A percentile compares a stretch with the other conserved stretches of the same genome.
phyloP scores from a whole-genome alignment of 164 flowering plant species.

The Vitis vinifera region DNA sequence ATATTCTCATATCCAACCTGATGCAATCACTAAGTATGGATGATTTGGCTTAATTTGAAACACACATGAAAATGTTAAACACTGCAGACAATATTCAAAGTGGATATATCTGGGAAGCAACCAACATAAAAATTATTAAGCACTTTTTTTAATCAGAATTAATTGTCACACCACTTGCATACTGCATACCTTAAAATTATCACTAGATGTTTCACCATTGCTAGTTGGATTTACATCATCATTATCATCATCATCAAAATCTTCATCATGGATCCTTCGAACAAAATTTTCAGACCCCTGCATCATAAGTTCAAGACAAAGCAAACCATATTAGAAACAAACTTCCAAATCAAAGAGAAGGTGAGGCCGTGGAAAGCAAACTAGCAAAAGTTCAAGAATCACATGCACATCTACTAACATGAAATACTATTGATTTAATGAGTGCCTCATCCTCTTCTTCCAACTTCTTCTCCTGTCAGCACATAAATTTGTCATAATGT shows the following conservation, averaged over 20 bases:
- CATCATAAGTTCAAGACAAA: neutral
- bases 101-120: no score
- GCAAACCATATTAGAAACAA: neutral
- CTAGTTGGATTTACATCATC: conserved; percentile 28
- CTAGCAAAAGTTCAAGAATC: no score
- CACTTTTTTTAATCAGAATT: no score
- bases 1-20: no score
- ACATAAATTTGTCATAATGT: neutral
- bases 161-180: no score
- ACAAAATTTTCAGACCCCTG: conserved; percentile 47
- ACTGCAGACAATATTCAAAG: no score
- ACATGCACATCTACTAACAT: conserved; percentile 34
- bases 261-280: conserved; percentile 55
- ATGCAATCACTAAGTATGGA: no score
- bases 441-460: conserved; percentile 91
- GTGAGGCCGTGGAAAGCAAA: no score
- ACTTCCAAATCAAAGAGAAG: neutral
- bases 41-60: no score
- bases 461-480: conserved; percentile 59
- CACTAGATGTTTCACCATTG: conserved; percentile 21
- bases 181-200: conserved; percentile 33
- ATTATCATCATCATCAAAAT: conserved; percentile 43
- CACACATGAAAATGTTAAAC: no score
- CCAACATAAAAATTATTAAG: no score
- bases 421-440: conserved; percentile 54